A percentile compares a stretch with the other conserved stretches of the same genome.
phyloP scores from a whole-genome alignment of 148 eudicot species.

The Diospyros kaki region DNA sequence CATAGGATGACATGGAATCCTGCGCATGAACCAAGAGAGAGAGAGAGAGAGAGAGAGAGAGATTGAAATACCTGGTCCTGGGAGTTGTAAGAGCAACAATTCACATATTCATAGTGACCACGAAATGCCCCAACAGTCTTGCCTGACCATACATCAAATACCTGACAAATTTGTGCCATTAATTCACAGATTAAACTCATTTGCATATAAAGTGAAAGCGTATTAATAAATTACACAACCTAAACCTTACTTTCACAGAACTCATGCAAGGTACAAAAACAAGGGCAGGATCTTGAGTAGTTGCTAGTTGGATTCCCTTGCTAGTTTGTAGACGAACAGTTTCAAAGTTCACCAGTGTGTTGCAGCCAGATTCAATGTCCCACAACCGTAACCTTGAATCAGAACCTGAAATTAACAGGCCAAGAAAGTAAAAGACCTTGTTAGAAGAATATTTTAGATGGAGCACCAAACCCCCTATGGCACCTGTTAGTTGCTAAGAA shows the following conservation, averaged over 20 bases:
- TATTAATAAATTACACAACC: not conserved
- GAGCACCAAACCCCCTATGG: not conserved
- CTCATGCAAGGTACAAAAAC: constrained; percentile 94
- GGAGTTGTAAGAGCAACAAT: constrained; percentile 73
- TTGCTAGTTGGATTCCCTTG: constrained; percentile 75
- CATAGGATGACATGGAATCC: too few species aligned
- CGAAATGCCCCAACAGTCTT: constrained; percentile 51
- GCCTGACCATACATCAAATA: constrained; percentile 88
- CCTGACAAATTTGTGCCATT: constrained; percentile 34
- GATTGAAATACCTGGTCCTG: constrained; percentile 63
- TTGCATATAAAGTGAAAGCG: not conserved
- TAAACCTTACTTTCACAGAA: constrained; percentile 53
- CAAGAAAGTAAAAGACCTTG: not conserved
- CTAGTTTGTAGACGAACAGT: constrained; percentile 72
- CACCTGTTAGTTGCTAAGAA: not conserved
- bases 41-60: constrained; percentile 10
- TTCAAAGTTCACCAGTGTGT: constrained; percentile 88
- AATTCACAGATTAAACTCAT: not conserved
- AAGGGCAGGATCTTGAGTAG: constrained; percentile 65
- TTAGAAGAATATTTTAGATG: not conserved
- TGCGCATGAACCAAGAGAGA: not conserved
- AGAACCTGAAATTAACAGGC: constrained; percentile 59
- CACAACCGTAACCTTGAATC: constrained; percentile 94
- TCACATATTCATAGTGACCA: constrained; percentile 85
- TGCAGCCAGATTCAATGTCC: constrained; percentile 92